phyloP scores from a whole-genome alignment of 257 asterid genomes.

The Solanum chiquidenum region DNA sequence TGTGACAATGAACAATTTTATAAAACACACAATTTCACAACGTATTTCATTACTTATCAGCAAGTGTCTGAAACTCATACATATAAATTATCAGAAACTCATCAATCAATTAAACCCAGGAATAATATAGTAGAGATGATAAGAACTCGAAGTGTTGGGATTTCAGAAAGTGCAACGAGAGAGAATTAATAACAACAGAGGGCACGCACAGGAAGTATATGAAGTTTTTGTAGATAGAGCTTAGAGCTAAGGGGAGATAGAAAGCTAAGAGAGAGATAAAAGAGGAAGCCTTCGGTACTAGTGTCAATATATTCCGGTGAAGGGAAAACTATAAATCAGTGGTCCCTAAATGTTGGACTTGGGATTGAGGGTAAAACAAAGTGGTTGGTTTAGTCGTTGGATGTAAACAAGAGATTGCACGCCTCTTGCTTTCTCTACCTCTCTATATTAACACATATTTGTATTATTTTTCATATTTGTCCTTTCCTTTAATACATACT shows the following conservation, averaged over 20 bases:
- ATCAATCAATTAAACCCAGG: background rate
- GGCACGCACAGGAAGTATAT: background rate
- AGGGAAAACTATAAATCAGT: background rate
- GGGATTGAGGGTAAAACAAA: background rate
- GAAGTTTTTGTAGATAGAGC: too few relatives aligned
- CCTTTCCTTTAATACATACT: too few relatives aligned
- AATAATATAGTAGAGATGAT: background rate
- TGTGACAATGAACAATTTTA: constrained; percentile 22
- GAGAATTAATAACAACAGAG: background rate
- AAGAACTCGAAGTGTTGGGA: background rate
- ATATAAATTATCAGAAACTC: background rate
- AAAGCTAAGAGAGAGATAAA: background rate
- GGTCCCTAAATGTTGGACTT: background rate
- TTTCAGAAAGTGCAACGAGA: background rate
- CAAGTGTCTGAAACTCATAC: background rate
- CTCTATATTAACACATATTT: too few relatives aligned
- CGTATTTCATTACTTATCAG: background rate
- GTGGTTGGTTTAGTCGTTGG: background rate
- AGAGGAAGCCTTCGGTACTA: background rate
- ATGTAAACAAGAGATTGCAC: background rate
- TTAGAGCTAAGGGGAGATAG: background rate
- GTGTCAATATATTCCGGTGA: background rate
- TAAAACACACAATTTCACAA: background rate
- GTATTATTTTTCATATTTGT: too few relatives aligned
- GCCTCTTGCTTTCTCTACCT: background rate